Conservation (phyloP, 352 stramenopile species). For the Plasmopara halstedii region DNA sequence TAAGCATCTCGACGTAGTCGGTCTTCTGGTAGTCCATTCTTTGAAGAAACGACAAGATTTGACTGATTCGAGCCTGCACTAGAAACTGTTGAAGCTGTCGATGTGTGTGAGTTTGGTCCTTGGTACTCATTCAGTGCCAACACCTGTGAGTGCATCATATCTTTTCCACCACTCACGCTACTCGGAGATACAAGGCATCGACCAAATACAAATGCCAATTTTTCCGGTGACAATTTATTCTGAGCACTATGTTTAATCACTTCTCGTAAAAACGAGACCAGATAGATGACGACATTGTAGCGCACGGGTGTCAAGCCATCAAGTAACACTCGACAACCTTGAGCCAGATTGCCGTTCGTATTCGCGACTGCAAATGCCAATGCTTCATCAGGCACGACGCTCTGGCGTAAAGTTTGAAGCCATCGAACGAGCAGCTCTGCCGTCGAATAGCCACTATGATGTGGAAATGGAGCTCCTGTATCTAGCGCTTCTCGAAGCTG, state of each 20-base stretch:
- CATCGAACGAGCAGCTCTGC: conserved; percentile 88
- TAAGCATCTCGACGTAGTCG: conserved; percentile 44
- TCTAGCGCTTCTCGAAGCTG: conserved; percentile 89
- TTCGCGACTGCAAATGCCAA: conserved; percentile 70
- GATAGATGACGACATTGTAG: conserved; percentile 97
- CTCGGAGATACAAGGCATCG: conserved; percentile 57
- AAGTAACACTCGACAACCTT: conserved; percentile 63
- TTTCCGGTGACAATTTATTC: conserved; percentile 70
- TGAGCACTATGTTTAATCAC: conserved; percentile 62
- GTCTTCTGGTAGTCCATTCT: conserved; percentile 26
- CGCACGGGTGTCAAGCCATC: conserved; percentile 87
- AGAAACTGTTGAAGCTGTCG: conserved; percentile 33
- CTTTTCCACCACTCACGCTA: conserved; percentile 16
- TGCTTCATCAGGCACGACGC: conserved; percentile 80
- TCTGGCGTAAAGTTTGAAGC: conserved; percentile 85
- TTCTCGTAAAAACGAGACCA: conserved; percentile 95
- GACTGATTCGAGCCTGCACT: conserved; percentile 21
- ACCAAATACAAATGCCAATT: conserved; percentile 69
- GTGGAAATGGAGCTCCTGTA: conserved; percentile 78
- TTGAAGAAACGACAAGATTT: conserved; percentile 24
- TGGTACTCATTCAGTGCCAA: conserved; percentile 17
- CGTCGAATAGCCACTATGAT: conserved; percentile 84
- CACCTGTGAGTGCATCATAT: conserved; percentile 4
- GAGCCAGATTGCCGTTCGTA: conserved; percentile 64
- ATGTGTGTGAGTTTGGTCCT: conserved; percentile 21